phyloP scores from a whole-genome alignment of 768 basidiomycete genomes.

The Rhodotorula diobovata region DNA sequence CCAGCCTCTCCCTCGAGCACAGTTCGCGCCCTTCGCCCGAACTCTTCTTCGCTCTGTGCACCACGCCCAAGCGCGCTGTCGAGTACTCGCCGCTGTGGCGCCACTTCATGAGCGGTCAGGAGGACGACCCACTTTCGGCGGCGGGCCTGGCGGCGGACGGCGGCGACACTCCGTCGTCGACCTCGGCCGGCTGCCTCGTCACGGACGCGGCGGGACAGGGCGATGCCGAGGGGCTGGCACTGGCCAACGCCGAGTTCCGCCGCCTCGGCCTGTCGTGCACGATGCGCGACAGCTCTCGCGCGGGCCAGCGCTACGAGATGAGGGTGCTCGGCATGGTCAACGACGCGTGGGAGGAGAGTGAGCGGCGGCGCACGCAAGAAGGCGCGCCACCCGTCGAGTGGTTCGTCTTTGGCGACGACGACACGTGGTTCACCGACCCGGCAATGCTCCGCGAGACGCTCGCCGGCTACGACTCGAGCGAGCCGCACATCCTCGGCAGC shows the following conservation, averaged over 20 bases:
- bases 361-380: constrained; percentile 12
- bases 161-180: not conserved
- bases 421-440: constrained; percentile 28
- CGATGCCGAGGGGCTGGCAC: constrained; percentile 1
- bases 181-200: constrained; percentile 24
- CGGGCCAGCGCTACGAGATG: constrained; percentile 29
- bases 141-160: too few species aligned
- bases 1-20: too few species aligned
- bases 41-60: constrained; percentile 32
- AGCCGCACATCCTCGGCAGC: constrained; percentile 24
- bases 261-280: constrained; percentile 3
- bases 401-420: constrained; percentile 38
- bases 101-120: constrained; percentile 22
- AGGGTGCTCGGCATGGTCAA: constrained; percentile 14
- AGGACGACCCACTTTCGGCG: not conserved
- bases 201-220: constrained; percentile 16
- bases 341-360: constrained; percentile 26
- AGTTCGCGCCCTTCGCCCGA: too few species aligned
- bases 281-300: constrained; percentile 6
- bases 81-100: constrained; percentile 9
- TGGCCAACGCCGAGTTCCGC: constrained; percentile 24
- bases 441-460: constrained; percentile 6
- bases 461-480: constrained; percentile 11
- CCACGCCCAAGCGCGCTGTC: constrained; percentile 21
- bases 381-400: constrained; percentile 15